A percentile compares a stretch with the other conserved stretches of the same genome.
These are phyloP conservation scores for Ascochyta clinopodiicola DNA, from an alignment of 2,329 filamentous ascomycete genomes.

Conservation along the genomic window DNA sequence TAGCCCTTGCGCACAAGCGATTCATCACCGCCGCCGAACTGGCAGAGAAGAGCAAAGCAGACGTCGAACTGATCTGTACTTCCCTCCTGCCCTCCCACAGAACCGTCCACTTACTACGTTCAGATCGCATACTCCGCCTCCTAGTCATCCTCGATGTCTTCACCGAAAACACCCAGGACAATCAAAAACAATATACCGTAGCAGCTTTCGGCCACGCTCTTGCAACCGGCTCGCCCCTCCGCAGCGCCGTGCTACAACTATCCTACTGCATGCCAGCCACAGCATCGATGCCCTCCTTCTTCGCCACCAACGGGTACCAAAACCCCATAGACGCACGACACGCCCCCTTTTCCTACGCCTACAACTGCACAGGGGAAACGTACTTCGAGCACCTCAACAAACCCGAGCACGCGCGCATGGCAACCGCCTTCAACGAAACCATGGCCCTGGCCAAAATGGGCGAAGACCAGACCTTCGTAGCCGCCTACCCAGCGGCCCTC, in stretches of 20 bases:
- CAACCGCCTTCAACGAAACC: slow-evolving; percentile 36
- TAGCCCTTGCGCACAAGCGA: slow-evolving; percentile 12
- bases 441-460: slow-evolving; percentile 29
- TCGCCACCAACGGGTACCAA: slow-evolving; percentile 37
- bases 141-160: slow-evolving; percentile 14
- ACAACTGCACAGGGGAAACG: slow-evolving; percentile 18
- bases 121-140: slow-evolving; percentile 16
- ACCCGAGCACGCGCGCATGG: slow-evolving; percentile 19
- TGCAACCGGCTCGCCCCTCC: slow-evolving; percentile 15
- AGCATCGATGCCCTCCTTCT: slow-evolving; percentile 31
- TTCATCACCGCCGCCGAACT: slow-evolving; percentile 16
- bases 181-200: slow-evolving; percentile 1
- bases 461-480: slow-evolving; percentile 15
- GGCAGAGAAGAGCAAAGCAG: slow-evolving; percentile 16
- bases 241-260: slow-evolving; percentile 13
- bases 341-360: slow-evolving; percentile 33
- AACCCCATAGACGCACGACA: slow-evolving; percentile 36
- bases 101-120: background rate
- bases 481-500: slow-evolving; percentile 23
- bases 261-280: slow-evolving; percentile 14
- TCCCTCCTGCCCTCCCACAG: background rate
- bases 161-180: background rate
- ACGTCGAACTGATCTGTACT: slow-evolving; percentile 17
- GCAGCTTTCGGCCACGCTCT: slow-evolving; percentile 8
- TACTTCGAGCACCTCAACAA: slow-evolving; percentile 37